A percentile compares a stretch with the other conserved stretches of the same genome.
phyloP scores from a whole-genome alignment of 495 filamentous ascomycete species.

The Saxophila tyrrhenica region DNA sequence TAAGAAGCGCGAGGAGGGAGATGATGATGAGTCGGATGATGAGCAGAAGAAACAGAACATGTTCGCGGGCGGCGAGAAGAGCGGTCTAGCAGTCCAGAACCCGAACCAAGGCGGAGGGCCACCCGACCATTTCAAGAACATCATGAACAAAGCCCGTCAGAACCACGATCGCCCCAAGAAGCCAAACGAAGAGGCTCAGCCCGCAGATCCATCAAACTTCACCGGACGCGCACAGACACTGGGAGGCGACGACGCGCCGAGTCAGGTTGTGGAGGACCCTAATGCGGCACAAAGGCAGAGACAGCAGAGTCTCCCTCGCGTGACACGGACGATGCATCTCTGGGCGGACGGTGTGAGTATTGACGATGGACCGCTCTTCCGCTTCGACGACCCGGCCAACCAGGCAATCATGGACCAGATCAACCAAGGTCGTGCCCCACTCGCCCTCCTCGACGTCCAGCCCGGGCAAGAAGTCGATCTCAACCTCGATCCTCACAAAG shows the following conservation, averaged over 20 bases:
- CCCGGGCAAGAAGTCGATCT: conserved; percentile 83
- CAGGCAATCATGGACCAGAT: conserved; percentile 73
- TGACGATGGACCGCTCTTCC: conserved; percentile 83
- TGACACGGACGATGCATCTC: conserved; percentile 67
- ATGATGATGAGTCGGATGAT: conserved; percentile 45
- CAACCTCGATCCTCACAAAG: conserved; percentile 65
- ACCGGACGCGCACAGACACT: conserved; percentile 74
- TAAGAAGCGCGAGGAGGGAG: conserved; percentile 35
- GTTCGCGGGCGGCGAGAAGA: conserved; percentile 94
- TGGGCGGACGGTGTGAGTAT: conserved; percentile 93
- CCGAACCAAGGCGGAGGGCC: conserved; percentile 44
- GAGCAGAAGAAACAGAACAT: conserved; percentile 63
- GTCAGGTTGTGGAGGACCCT: conserved; percentile 58
- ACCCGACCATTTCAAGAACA: conserved; percentile 60
- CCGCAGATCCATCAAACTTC: conserved; percentile 47
- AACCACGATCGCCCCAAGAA: conserved; percentile 50
- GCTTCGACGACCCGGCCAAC: conserved; percentile 81
- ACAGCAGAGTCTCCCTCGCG: conserved; percentile 37
- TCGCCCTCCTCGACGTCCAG: conserved; percentile 79
- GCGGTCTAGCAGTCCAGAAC: conserved; percentile 87
- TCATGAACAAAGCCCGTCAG: conserved; percentile 72
- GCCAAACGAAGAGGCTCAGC: conserved; percentile 27
- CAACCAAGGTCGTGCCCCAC: conserved; percentile 71
- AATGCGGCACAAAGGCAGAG: conserved; percentile 24
- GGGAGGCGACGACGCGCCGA: conserved; percentile 79